phyloP scores from a whole-genome alignment of 176 grass and related monocot genomes.

The Areca catechu region DNA sequence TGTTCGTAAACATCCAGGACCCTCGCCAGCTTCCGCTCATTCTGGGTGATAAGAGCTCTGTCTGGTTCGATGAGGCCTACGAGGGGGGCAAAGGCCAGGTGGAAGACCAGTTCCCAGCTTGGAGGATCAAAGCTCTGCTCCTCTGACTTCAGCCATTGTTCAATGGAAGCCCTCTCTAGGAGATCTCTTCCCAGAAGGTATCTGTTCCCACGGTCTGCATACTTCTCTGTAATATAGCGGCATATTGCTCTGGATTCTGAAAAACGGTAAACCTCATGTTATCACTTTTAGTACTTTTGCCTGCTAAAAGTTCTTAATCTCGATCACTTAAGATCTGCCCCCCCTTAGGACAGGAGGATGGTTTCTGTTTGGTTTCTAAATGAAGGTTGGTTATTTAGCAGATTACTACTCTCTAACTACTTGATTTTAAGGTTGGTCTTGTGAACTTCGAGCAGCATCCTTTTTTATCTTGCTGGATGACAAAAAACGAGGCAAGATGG shows the following conservation, averaged over 20 bases:
- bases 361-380: too few species aligned
- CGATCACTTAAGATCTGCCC: too few species aligned
- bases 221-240: slow-evolving; percentile 54
- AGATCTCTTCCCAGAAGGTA: slow-evolving; percentile 69
- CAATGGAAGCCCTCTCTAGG: slow-evolving; percentile 73
- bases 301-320: not conserved
- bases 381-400: too few species aligned
- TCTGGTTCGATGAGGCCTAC: not conserved
- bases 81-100: slow-evolving; percentile 46
- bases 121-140: slow-evolving; percentile 83
- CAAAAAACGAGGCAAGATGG: too few species aligned
- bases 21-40: slow-evolving; percentile 37
- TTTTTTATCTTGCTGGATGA: too few species aligned
- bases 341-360: too few species aligned
- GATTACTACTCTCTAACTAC: too few species aligned
- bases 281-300: too few species aligned
- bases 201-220: slow-evolving; percentile 33
- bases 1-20: slow-evolving; percentile 86
- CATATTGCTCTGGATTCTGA: slow-evolving; percentile 93
- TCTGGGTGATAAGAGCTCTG: not conserved
- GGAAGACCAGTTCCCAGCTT: slow-evolving; percentile 62
- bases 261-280: slow-evolving; percentile 4
- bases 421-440: too few species aligned
- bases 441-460: too few species aligned
- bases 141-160: slow-evolving; percentile 92